phyloP scores from a whole-genome alignment of 2,329 filamentous ascomycete species.

The Fusarium sp. region DNA sequence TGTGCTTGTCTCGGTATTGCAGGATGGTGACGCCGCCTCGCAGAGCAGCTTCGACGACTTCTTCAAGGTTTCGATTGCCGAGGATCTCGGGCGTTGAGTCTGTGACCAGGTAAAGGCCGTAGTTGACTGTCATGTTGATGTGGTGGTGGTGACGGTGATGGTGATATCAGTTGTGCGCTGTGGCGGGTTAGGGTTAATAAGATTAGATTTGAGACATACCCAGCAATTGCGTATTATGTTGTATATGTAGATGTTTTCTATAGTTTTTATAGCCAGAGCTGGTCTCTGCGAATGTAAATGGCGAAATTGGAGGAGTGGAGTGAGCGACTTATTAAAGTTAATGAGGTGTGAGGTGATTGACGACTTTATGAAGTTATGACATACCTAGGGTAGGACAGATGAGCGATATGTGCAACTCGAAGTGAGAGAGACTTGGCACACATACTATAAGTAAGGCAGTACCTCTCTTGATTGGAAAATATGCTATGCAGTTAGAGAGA shows the following conservation, averaged over 20 bases:
- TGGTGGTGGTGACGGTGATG: slow-evolving; percentile 21
- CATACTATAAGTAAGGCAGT: too few relatives aligned
- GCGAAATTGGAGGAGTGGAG: slow-evolving; percentile 6
- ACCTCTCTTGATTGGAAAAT: neutral
- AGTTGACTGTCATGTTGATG: slow-evolving; percentile 71
- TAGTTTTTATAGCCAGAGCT: too few relatives aligned
- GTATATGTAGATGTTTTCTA: neutral
- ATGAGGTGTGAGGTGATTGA: slow-evolving; percentile 17
- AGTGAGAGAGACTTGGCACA: neutral
- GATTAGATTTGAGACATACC: neutral
- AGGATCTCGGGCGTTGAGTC: slow-evolving; percentile 91
- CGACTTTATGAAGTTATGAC: slow-evolving; percentile 30
- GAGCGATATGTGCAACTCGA: neutral
- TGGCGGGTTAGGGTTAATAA: slow-evolving; percentile 22
- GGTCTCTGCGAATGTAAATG: too few relatives aligned
- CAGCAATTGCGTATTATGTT: neutral
- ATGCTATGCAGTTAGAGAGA: too few relatives aligned
- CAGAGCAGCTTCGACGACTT: slow-evolving; percentile 81
- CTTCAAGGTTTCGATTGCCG: slow-evolving; percentile 75
- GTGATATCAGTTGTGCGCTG: neutral
- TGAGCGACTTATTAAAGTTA: slow-evolving; percentile 30
- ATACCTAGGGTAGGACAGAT: slow-evolving; percentile 11
- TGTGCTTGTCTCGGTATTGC: slow-evolving; percentile 91
- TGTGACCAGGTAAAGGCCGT: slow-evolving; percentile 90
- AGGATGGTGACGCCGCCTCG: slow-evolving; percentile 86